Percentiles rank a stretch among this genome's conserved stretches.
Evolutionary conservation across 2,329 filamentous ascomycete genomes (phyloP).

Genomic region (Thyridium curvatum): DNA sequence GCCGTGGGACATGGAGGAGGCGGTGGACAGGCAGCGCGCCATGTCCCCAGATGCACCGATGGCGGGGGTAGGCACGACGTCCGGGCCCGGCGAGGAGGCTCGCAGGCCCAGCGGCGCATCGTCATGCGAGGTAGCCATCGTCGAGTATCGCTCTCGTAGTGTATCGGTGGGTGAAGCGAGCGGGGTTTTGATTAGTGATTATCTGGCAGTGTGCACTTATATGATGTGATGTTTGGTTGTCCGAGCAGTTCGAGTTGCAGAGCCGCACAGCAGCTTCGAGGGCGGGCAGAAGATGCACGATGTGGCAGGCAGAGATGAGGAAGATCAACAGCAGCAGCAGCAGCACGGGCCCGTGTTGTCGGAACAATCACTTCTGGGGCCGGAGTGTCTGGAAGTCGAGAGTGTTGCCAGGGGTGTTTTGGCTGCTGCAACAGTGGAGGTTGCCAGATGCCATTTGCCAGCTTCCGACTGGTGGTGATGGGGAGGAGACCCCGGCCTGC

Average conservation of each 20-base stretch:
- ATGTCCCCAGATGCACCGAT: slow-evolving; percentile 47
- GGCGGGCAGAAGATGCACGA: not conserved
- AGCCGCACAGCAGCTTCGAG: not conserved
- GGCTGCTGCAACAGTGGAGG: too few species aligned
- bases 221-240: too few species aligned
- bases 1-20: slow-evolving; percentile 52
- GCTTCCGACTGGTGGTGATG: too few species aligned
- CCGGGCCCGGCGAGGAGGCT: slow-evolving; percentile 59
- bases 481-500: too few species aligned
- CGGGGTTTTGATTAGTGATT: too few species aligned
- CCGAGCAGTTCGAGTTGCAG: too few species aligned
- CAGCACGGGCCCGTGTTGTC: not conserved
- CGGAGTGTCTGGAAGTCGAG: not conserved
- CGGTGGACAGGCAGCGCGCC: slow-evolving; percentile 58
- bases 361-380: not conserved
- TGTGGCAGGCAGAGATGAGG: not conserved
- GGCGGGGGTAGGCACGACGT: slow-evolving; percentile 55
- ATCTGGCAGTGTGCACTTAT: too few species aligned
- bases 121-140: slow-evolving; percentile 28
- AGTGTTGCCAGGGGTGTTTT: not conserved
- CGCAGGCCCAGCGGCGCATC: slow-evolving; percentile 30
- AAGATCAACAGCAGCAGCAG: too few species aligned
- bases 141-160: too few species aligned
- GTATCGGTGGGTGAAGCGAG: too few species aligned
- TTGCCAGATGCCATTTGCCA: too few species aligned